A percentile compares a stretch with the other conserved stretches of the same genome.
These are phyloP conservation scores for Gnomoniopsis sp. DNA, from an alignment of 2,329 filamentous ascomycete genomes.

Conservation along the genomic window DNA sequence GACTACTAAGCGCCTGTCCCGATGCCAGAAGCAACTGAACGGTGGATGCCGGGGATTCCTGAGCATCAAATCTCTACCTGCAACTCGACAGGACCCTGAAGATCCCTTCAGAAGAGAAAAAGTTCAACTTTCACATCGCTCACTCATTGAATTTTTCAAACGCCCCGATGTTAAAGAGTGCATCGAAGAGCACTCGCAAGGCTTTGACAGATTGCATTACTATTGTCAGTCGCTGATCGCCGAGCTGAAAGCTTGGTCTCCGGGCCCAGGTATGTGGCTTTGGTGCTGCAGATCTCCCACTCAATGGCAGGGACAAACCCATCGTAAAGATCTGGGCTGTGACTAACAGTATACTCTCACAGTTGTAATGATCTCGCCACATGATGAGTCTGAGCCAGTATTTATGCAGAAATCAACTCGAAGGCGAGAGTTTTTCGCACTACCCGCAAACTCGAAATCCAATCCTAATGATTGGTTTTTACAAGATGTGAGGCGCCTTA, in stretches of 20 bases:
- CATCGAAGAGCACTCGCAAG: background rate
- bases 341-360: too few relatives aligned
- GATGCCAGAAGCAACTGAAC: background rate
- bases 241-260: background rate
- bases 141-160: constrained; percentile 3
- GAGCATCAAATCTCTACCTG: background rate
- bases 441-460: too few relatives aligned
- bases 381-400: too few relatives aligned
- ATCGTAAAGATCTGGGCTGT: too few relatives aligned
- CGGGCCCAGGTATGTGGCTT: background rate
- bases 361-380: too few relatives aligned
- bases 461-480: too few relatives aligned
- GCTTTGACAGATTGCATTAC: background rate
- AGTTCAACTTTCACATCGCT: background rate
- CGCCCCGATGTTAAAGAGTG: background rate
- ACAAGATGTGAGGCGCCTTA: too few relatives aligned
- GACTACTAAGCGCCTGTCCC: background rate
- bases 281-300: too few relatives aligned
- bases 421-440: too few relatives aligned
- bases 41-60: background rate
- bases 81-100: too few relatives aligned
- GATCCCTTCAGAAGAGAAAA: background rate
- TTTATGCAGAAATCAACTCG: too few relatives aligned
- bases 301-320: too few relatives aligned
- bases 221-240: background rate